phyloP scores from a whole-genome alignment of 495 filamentous ascomycete species.

The Daldinia grandis region DNA sequence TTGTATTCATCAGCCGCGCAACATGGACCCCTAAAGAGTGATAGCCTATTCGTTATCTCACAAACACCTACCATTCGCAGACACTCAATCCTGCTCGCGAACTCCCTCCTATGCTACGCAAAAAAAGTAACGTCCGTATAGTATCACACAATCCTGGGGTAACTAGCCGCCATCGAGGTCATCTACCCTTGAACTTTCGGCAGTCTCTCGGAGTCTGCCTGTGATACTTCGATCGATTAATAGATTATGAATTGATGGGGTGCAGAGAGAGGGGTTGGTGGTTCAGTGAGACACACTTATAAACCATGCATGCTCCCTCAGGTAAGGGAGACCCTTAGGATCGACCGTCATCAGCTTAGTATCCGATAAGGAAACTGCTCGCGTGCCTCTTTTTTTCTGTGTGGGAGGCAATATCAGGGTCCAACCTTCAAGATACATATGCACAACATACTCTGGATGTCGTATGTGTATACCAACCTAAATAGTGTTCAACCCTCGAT shows the following conservation, averaged over 20 bases:
- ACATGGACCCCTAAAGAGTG: constrained; percentile 4
- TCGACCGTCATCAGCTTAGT: background rate
- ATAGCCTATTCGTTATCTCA: constrained; percentile 10
- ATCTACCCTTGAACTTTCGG: background rate
- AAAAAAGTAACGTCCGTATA: background rate
- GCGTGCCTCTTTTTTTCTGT: constrained; percentile 18
- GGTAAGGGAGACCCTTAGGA: background rate
- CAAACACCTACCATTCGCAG: constrained; percentile 3
- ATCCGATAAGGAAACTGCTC: constrained; percentile 32
- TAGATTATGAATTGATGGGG: constrained; percentile 8
- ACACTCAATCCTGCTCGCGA: background rate
- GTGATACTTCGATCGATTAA: constrained; percentile 1
- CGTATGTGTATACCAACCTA: background rate
- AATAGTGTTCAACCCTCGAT: too few species aligned
- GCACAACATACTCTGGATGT: background rate
- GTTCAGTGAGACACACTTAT: constrained; percentile 17
- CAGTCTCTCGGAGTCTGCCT: background rate
- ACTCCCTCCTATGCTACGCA: background rate
- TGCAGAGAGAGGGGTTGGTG: background rate
- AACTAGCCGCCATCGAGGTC: constrained; percentile 8
- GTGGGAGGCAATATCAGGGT: constrained; percentile 15
- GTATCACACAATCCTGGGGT: background rate
- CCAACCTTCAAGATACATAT: constrained; percentile 5
- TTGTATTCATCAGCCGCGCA: background rate
- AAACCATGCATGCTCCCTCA: background rate